These are phyloP conservation scores for Colletotrichum chrysophilum DNA, from an alignment of 2,329 filamentous ascomycete species.

Conservation along the genomic window DNA sequence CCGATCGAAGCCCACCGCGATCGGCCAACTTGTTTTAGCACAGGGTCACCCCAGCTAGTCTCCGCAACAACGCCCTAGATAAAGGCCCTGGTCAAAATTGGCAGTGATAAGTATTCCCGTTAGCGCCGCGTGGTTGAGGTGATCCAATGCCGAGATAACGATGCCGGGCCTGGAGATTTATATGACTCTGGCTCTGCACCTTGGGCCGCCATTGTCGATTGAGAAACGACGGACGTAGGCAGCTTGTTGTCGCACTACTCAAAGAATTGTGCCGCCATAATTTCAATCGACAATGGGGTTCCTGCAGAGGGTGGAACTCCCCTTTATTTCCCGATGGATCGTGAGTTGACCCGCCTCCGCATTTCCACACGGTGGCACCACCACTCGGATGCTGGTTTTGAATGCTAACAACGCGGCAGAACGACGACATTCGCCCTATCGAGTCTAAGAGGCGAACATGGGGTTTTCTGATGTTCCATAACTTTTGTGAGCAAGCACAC, in stretches of 20 bases:
- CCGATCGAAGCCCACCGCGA: not conserved
- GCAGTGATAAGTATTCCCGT: not conserved
- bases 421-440: constrained; percentile 56
- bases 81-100: not conserved
- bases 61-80: not conserved
- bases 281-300: constrained; percentile 24
- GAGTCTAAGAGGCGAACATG: constrained; percentile 47
- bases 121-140: not conserved
- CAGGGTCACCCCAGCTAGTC: not conserved
- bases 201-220: not conserved
- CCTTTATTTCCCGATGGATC: constrained; percentile 37
- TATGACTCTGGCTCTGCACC: not conserved
- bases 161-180: not conserved
- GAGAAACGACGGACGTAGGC: not conserved
- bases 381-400: not conserved
- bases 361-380: not conserved
- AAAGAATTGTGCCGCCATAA: not conserved
- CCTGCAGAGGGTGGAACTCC: constrained; percentile 30
- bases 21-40: not conserved
- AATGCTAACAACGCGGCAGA: constrained; percentile 30
- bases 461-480: constrained; percentile 46
- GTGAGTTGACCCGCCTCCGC: constrained; percentile 22
- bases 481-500: constrained; percentile 40
- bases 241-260: not conserved
- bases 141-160: not conserved